Evolutionary conservation across 2,329 filamentous ascomycete genomes (phyloP), one percentile per base, ranked within the genome.

Genomic region (Fusarium subtropicale): DNA sequence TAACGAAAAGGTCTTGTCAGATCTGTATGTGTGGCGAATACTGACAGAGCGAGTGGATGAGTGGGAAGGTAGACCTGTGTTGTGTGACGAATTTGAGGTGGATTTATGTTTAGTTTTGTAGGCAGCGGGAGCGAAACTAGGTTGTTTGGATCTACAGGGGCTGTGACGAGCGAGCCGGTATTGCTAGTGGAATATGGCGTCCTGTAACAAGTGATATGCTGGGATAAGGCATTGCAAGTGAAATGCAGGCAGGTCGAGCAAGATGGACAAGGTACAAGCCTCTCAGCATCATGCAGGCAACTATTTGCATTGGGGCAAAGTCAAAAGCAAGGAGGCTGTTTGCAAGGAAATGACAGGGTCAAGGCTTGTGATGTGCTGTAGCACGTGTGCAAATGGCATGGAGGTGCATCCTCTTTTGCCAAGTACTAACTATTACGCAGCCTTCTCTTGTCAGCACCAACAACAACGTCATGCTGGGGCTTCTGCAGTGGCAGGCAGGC

Each of bases 91-190:
- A 28, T n/a, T 52, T 15, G 34, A 41, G 41, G 47, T 36, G 66
- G 66, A 62, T 53, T 41, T 48, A 22, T 38, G 61, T 47, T 64
- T 69, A 33, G 50, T 67, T 69, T 69, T 69, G 66, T 69, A 67
- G 39, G 22, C 36, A 9, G 26, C 53, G 34, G 50, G 20, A 33
- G 30, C 15, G 5, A 57, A 48, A 31, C 28, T 33, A 38, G 18
- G 33, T 26, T 34, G 44, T n/a, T 26, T 41, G n/a, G 66, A 69
- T 67, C 66, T 53, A 24, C 66, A 68, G 58, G 62, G 62, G 53
- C 22, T 69, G 46, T 8, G 16, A 48, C 54, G 52, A 26, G 60
- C 65, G 56, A 68, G 65, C 47, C 44, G 55, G 68, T 50, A 56
- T 50, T 71, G 50, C 36, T 34, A 59, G 54, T 70, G 39, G 16